phyloP scores from a whole-genome alignment of 768 basidiomycete species.

The Pisolithus sp. region DNA sequence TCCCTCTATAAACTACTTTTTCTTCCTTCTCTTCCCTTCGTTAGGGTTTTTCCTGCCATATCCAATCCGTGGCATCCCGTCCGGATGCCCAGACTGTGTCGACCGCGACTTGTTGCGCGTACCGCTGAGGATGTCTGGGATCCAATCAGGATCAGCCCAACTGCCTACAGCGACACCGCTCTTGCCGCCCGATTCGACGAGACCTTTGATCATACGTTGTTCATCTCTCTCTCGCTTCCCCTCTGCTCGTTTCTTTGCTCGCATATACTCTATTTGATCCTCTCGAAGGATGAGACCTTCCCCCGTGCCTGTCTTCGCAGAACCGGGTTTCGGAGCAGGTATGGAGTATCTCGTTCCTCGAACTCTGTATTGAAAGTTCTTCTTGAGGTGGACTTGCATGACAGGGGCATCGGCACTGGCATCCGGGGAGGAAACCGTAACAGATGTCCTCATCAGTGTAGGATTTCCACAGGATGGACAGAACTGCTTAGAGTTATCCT shows the following conservation, averaged over 20 bases:
- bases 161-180: conserved; percentile 54
- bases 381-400: conserved; percentile 89
- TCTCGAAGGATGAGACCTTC: conserved; percentile 86
- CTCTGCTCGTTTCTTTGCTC: conserved; percentile 74
- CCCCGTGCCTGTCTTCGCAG: conserved; percentile 76
- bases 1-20: conserved; percentile 17
- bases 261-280: conserved; percentile 83
- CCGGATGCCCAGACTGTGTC: conserved; percentile 43
- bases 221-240: conserved; percentile 75
- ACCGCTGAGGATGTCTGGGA: conserved; percentile 72
- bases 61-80: conserved; percentile 78
- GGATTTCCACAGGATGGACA: conserved; percentile 97
- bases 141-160: conserved; percentile 97
- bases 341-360: conserved; percentile 92
- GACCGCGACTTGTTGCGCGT: conserved; percentile 67
- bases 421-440: conserved; percentile 69
- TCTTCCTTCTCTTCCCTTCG: conserved; percentile 48
- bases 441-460: conserved; percentile 83
- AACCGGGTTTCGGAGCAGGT: conserved; percentile 83
- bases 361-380: conserved; percentile 89
- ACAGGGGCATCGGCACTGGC: conserved; percentile 55
- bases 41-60: conserved; percentile 89
- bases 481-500: conserved; percentile 90
- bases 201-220: conserved; percentile 52
- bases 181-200: conserved; percentile 44